Evolutionary conservation across 768 basidiomycete species (phyloP), one percentile per base, ranked within the genome.

Genomic region (Plicaturopsis crispa): DNA sequence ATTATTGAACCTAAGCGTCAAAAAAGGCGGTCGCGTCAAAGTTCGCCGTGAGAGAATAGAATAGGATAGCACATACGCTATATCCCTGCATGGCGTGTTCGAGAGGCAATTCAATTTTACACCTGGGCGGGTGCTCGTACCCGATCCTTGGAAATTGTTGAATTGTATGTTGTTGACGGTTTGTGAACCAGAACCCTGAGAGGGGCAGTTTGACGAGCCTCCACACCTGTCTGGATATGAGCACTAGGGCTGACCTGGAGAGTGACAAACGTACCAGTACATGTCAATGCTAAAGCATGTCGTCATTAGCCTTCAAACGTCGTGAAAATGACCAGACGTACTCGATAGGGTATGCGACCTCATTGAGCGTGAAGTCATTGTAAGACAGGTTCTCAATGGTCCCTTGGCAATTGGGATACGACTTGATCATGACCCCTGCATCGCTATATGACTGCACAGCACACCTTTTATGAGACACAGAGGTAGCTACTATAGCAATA

Each of bases 351-450:
- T 46, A 39, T 5, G 38, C 35, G 17, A 33, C 38, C 21, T 23
- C 21, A 19, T 44, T 45, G 4, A 53, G 12, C 1, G 40, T 47
- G 13, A 53, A 53, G 2, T 30, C 41, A 5, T 17, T 46, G 28
- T 46, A 53, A 4, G 47, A 46, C 16, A 53, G 38, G 21, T 53
- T 53, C 40, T 46, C 48, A 19, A 53, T 48, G 8, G 39, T 46
- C 1, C 51, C 51, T 10, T 36, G 24, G 24, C 49, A 51, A 24
- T 53, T 48, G 4, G 51, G 51, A 31, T 49, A 51, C 17, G 38
- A 26, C 39, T 54, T 54, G 35, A 54, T 46, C 43, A 48, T 47
- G 17, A 54, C 36, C 3, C 52, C 52, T 1, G 50, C 46, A 32
- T 51, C 52, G 13, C 48, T 48, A 39, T 54, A 50, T 10, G 46